Evolutionary conservation across 2,329 filamentous ascomycete genomes (phyloP).

Genomic region (Diaporthe destruens): DNA sequence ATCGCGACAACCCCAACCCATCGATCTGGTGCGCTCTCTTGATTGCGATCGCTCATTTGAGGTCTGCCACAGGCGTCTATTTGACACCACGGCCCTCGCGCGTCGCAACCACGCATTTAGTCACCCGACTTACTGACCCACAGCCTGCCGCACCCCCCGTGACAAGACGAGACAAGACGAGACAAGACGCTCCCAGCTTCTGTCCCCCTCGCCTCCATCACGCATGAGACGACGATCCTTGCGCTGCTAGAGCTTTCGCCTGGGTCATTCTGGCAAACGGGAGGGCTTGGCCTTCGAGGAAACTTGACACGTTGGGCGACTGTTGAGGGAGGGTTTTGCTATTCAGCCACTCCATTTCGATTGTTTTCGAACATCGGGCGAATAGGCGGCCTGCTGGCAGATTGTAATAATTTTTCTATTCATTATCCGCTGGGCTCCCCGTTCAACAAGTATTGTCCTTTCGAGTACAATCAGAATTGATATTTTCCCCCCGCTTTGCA

Average conservation of each 20-base stretch:
- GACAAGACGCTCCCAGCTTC: not conserved
- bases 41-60: slow-evolving; percentile 23
- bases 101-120: not conserved
- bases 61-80: not conserved
- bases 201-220: slow-evolving; percentile 10
- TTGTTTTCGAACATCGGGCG: slow-evolving; percentile 36
- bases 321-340: slow-evolving; percentile 43
- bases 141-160: slow-evolving; percentile 12
- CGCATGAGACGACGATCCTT: slow-evolving; percentile 34
- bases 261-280: slow-evolving; percentile 42
- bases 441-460: slow-evolving; percentile 49
- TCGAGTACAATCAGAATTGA: slow-evolving; percentile 67
- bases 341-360: slow-evolving; percentile 45
- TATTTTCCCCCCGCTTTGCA: slow-evolving; percentile 54
- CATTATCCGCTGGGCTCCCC: slow-evolving; percentile 48
- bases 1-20: slow-evolving; percentile 13
- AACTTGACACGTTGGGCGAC: slow-evolving; percentile 39
- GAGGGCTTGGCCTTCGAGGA: slow-evolving; percentile 40
- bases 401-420: slow-evolving; percentile 52
- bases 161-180: slow-evolving; percentile 35
- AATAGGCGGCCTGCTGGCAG: slow-evolving; percentile 48
- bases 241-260: slow-evolving; percentile 38
- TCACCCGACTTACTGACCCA: slow-evolving; percentile 28
- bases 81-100: not conserved
- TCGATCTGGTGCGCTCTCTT: slow-evolving; percentile 4